Conservation (phyloP, 257 asterid species). For the Nicotiana undulata region DNA sequence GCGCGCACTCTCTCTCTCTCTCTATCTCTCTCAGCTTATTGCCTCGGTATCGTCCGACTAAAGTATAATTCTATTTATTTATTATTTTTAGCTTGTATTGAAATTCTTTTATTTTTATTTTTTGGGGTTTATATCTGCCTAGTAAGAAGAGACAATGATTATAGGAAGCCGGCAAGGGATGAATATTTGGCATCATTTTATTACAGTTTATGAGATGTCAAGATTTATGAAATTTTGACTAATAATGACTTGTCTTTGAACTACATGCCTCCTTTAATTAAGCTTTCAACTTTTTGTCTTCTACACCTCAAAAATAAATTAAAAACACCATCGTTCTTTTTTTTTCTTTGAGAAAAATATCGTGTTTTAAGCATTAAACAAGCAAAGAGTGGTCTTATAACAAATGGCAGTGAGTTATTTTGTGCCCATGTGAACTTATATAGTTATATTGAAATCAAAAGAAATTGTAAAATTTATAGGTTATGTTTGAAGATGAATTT, state of each 20-base stretch:
- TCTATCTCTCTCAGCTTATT: background rate
- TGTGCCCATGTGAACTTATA: no score
- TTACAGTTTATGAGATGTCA: background rate
- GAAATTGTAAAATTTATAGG: no score
- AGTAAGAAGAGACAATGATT: conserved; percentile 4
- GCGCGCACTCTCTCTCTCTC: background rate
- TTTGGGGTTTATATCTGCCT: background rate
- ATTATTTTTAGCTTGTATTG: background rate
- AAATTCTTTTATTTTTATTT: background rate
- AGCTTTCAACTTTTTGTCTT: background rate
- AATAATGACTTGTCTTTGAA: conserved; percentile 3
- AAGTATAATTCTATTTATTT: background rate
- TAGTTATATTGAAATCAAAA: no score
- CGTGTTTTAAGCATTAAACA: no score
- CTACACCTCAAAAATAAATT: background rate
- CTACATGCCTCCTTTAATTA: background rate
- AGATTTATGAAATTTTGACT: background rate
- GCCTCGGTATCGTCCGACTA: background rate
- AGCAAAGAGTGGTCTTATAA: no score
- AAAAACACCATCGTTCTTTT: no score
- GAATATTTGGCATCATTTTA: background rate
- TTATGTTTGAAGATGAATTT: no score
- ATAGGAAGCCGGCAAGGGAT: background rate
- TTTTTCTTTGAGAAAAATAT: no score
- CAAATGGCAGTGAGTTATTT: no score